A percentile compares a stretch with the other conserved stretches of the same genome.
phyloP scores from a whole-genome alignment of 2,329 filamentous ascomycete species.

The Aspergillus brasiliensis region DNA sequence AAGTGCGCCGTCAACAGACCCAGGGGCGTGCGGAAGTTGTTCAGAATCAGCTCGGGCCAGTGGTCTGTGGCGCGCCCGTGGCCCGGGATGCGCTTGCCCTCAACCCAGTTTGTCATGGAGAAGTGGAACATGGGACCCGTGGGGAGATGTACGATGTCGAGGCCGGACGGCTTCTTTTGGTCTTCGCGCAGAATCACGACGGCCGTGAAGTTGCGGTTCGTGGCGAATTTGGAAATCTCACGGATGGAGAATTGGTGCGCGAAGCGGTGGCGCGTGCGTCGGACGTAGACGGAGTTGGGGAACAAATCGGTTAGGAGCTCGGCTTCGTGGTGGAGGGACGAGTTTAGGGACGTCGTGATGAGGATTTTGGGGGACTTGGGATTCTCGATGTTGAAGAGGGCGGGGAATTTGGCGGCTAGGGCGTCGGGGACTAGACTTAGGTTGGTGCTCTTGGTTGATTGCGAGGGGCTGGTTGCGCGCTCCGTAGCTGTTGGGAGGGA shows the following conservation, averaged over 20 bases:
- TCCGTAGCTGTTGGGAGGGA: conserved; percentile 43
- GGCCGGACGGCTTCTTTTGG: conserved; percentile 76
- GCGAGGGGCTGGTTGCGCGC: conserved; percentile 57
- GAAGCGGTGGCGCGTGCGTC: conserved; percentile 78
- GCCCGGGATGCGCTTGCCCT: conserved; percentile 82
- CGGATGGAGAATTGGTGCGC: conserved; percentile 88
- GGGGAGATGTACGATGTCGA: conserved; percentile 84
- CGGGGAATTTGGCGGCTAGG: conserved; percentile 62
- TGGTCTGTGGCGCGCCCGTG: conserved; percentile 90
- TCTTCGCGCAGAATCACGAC: conserved; percentile 87
- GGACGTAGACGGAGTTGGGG: conserved; percentile 79
- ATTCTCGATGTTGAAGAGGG: conserved; percentile 56
- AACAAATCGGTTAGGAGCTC: conserved; percentile 77
- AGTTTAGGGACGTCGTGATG: conserved; percentile 87
- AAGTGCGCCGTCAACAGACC: conserved; percentile 84
- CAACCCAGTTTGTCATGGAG: conserved; percentile 84
- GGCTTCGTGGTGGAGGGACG: conserved; percentile 82
- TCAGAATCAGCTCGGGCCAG: conserved; percentile 85
- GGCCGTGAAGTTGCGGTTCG: conserved; percentile 79
- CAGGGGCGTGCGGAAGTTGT: conserved; percentile 92
- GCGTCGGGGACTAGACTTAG: conserved; percentile 63
- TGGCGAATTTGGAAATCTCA: conserved; percentile 85
- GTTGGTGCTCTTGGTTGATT: conserved; percentile 61
- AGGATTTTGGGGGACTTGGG: conserved; percentile 77
- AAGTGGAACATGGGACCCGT: conserved; percentile 91